phyloP scores from a whole-genome alignment of 805 yeast species.

The Suhomyces xylopsoci region DNA sequence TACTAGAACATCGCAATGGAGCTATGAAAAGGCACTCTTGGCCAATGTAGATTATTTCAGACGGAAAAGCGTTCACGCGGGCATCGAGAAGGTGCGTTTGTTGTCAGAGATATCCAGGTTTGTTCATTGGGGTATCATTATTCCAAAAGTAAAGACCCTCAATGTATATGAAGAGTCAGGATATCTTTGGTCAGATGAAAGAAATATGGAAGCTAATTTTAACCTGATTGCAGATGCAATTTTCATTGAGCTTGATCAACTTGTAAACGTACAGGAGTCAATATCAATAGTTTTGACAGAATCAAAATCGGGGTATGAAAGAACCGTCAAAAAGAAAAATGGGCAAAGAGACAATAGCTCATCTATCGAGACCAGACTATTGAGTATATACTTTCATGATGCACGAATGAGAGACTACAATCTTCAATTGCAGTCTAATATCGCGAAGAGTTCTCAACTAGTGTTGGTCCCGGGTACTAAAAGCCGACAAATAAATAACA shows the following conservation, averaged over 20 bases:
- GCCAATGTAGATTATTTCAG: constrained; percentile 39
- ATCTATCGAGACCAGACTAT: background rate
- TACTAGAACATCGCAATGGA: constrained; percentile 34
- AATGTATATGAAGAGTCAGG: constrained; percentile 24
- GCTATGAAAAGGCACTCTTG: constrained; percentile 26
- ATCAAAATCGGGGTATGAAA: background rate
- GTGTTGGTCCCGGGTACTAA: background rate
- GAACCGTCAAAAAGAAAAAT: background rate
- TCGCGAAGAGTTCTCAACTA: background rate
- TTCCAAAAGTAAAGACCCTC: constrained; percentile 14
- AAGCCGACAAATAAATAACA: background rate
- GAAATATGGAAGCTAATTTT: constrained; percentile 4
- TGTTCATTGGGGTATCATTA: constrained; percentile 26
- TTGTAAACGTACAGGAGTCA: constrained; percentile 5
- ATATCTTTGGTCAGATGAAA: constrained; percentile 15
- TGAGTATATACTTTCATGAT: background rate
- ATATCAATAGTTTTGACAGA: background rate
- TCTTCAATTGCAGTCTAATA: background rate
- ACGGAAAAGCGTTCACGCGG: constrained; percentile 36
- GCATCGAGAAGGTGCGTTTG: constrained; percentile 40
- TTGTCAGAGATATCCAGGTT: constrained; percentile 33
- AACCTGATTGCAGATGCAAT: constrained; percentile 15
- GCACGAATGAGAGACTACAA: background rate
- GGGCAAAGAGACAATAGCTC: background rate
- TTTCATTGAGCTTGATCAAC: constrained; percentile 16